These are phyloP conservation scores for Glycine soja DNA, from an alignment of 306 rosid genomes.

Conservation along the genomic window DNA sequence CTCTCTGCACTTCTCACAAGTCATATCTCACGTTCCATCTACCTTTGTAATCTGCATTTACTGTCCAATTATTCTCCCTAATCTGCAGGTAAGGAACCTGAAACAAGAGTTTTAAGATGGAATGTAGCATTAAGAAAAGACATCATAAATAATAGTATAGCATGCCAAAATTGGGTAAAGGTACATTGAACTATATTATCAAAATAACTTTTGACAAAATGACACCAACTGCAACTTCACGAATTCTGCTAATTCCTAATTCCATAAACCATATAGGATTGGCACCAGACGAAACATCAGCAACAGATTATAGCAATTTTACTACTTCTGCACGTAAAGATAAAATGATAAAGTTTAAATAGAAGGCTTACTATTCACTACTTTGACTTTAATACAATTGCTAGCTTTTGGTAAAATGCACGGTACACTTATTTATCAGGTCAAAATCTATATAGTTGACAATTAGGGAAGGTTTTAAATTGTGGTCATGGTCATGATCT, in stretches of 20 bases:
- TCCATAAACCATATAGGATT: slow-evolving; percentile 8
- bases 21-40: slow-evolving; percentile 92
- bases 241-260: slow-evolving; percentile 8
- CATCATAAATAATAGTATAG: slow-evolving; percentile 1
- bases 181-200: slow-evolving; percentile 9
- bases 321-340: no score
- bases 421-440: not conserved
- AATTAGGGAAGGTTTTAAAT: not conserved
- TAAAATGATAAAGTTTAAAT: not conserved
- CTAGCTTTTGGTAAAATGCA: not conserved
- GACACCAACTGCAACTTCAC: slow-evolving; percentile 20
- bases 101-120: slow-evolving; percentile 37
- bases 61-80: slow-evolving; percentile 95
- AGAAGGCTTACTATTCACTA: not conserved
- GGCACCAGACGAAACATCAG: no score
- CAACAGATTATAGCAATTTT: no score
- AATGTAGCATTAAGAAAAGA: slow-evolving; percentile 23
- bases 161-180: slow-evolving; percentile 7
- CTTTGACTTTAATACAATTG: no score
- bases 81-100: slow-evolving; percentile 95
- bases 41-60: slow-evolving; percentile 81
- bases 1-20: slow-evolving; percentile 57
- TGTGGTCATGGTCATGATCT: not conserved
- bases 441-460: not conserved
- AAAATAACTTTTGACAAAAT: slow-evolving; percentile 4